These are phyloP conservation scores for Microstegium vimineum DNA, from an alignment of 176 grass and related monocot species.

Conservation along the genomic window DNA sequence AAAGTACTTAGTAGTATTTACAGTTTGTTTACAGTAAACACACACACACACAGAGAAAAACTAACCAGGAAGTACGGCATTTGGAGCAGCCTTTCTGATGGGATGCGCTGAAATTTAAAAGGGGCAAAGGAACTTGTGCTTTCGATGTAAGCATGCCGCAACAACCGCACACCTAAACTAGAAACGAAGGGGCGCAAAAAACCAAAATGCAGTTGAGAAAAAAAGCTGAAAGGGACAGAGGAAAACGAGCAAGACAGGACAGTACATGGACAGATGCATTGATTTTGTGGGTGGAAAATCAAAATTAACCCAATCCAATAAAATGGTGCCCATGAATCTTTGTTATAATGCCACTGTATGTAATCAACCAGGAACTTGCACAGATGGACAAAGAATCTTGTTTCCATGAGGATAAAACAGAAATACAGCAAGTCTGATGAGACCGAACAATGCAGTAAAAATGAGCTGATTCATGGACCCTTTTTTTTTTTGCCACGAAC, in stretches of 20 bases:
- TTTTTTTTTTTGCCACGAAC: not conserved
- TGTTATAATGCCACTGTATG: not conserved
- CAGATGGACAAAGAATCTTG: not conserved
- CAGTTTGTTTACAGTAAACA: not conserved
- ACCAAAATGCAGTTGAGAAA: slow-evolving; percentile 18
- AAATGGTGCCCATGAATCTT: not conserved
- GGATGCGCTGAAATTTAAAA: not conserved
- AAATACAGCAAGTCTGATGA: not conserved
- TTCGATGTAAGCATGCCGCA: not conserved
- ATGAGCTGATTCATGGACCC: not conserved
- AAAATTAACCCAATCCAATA: not conserved
- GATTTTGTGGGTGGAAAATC: not conserved
- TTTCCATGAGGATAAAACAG: not conserved
- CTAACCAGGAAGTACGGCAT: not conserved
- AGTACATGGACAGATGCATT: not conserved
- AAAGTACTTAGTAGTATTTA: not conserved
- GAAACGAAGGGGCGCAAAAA: not conserved
- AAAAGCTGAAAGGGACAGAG: not conserved
- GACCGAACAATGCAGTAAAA: not conserved
- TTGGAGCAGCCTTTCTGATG: not conserved
- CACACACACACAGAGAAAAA: not conserved
- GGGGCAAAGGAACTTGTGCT: not conserved
- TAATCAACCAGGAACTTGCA: not conserved
- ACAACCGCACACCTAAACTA: slow-evolving; percentile 10
- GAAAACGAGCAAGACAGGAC: not conserved